These are phyloP conservation scores for Phytophthora sp. DNA, from an alignment of 352 stramenopile genomes.

Conservation along the genomic window DNA sequence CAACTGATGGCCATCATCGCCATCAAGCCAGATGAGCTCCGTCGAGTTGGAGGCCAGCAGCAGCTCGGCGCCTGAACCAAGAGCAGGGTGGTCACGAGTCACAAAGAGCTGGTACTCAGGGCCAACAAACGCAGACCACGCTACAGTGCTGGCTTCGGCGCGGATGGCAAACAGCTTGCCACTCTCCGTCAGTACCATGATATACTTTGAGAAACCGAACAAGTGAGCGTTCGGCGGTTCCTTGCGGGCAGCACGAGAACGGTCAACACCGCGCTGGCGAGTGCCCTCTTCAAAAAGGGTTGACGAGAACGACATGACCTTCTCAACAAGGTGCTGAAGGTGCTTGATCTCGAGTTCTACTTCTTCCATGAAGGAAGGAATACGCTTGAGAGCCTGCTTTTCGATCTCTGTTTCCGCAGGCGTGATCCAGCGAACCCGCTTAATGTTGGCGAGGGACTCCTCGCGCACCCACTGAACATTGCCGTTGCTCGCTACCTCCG, in stretches of 20 bases:
- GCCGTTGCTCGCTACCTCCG: slow-evolving; percentile 18
- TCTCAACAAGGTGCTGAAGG: slow-evolving; percentile 56
- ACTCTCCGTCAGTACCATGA: slow-evolving; percentile 73
- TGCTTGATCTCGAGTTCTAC: slow-evolving; percentile 63
- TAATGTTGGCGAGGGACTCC: slow-evolving; percentile 79
- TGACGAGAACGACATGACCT: slow-evolving; percentile 51
- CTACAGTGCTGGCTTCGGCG: slow-evolving; percentile 74
- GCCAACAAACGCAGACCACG: slow-evolving; percentile 74
- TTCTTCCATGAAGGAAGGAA: slow-evolving; percentile 79
- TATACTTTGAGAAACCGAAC: slow-evolving; percentile 88
- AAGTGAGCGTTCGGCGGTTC: slow-evolving; percentile 74
- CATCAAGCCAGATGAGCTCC: slow-evolving; percentile 75
- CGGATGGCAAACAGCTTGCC: slow-evolving; percentile 84
- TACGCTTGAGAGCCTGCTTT: slow-evolving; percentile 70
- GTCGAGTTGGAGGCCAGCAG: slow-evolving; percentile 67
- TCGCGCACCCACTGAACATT: slow-evolving; percentile 80
- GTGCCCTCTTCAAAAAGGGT: slow-evolving; percentile 56
- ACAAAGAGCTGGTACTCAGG: slow-evolving; percentile 77
- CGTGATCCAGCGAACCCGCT: slow-evolving; percentile 79
- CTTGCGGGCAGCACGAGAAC: slow-evolving; percentile 49
- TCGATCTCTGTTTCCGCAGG: slow-evolving; percentile 80
- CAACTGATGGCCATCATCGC: slow-evolving; percentile 62
- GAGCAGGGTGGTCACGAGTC: slow-evolving; percentile 76
- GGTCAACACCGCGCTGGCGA: slow-evolving; percentile 26
- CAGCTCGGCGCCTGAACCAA: slow-evolving; percentile 74